Evolutionary conservation across 2,329 filamentous ascomycete genomes (phyloP), one percentile per base, ranked within the genome.

Genomic region (Rugonectria rugulosa): DNA sequence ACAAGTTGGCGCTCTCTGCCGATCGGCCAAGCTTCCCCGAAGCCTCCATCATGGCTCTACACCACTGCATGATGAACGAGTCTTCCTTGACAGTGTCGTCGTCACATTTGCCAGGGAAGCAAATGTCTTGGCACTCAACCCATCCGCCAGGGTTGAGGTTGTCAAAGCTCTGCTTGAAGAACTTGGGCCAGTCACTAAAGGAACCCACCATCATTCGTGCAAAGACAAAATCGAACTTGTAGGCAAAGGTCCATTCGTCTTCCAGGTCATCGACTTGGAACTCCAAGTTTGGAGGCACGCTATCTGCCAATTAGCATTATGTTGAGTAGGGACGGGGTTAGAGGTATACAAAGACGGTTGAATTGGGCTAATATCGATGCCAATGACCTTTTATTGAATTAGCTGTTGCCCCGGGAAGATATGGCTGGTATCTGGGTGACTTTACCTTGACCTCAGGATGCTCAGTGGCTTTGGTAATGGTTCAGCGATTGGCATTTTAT

Each of bases 221-320:
- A 46, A 75, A 77, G 15, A 80, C 65, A 21, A 76, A 74, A 59
- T 80, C 77, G 37, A 79, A 79, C 2, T 69, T 64, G 21, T 68
- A 63, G 1, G 60, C 58, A 17, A 69, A 78, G 2, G 68, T 70
- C 77, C 77, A 79, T n/a, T 71, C 65, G 15, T 73, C 70, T 36
- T 77, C 74, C 8, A 74, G 57, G 54, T 79, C 75, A 50, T 80
- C 77, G 37, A 80, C 68, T 24, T 77, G 75, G 59, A 83, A 84
- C 8, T 70, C 66, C 4, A 81, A 73, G 47, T 84, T 84, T 1
- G 78, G 72, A 2, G 81, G 80, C 3, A 81, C 76, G 62, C 75
- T 76, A 20, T n/a, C 1, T 2, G 2, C 5, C 7, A 9, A 19
- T 61, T 11, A 59, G 46, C 26, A 27, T 27, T 27, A 11, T 27